These are phyloP conservation scores for Gelatoporia subvermispora DNA, from an alignment of 768 basidiomycete genomes.

Conservation along the genomic window DNA sequence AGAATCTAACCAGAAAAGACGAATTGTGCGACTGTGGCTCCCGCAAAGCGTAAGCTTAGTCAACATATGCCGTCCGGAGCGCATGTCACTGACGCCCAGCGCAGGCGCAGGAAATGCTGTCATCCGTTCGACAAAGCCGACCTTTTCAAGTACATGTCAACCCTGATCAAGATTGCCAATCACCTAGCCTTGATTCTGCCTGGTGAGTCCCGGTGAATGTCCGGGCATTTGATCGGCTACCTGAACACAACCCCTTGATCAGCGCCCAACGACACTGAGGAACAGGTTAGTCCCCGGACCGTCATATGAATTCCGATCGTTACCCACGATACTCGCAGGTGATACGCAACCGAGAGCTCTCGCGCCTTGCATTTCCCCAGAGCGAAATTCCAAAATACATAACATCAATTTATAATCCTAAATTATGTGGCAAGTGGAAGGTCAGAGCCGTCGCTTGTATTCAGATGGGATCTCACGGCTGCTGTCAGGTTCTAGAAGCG, in stretches of 20 bases:
- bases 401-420: slow-evolving; percentile 54
- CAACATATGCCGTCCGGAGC: not conserved
- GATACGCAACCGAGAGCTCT: slow-evolving; percentile 55
- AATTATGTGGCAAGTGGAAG: slow-evolving; percentile 82
- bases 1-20: slow-evolving; percentile 68
- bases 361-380: slow-evolving; percentile 60
- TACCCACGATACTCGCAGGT: slow-evolving; percentile 22
- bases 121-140: slow-evolving; percentile 40
- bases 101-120: slow-evolving; percentile 56
- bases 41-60: slow-evolving; percentile 37
- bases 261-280: slow-evolving; percentile 66
- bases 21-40: slow-evolving; percentile 72
- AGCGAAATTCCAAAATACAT: slow-evolving; percentile 53
- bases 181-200: slow-evolving; percentile 86
- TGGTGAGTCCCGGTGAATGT: slow-evolving; percentile 34
- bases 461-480: not conserved
- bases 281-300: slow-evolving; percentile 46
- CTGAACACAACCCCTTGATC: not conserved
- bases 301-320: not conserved
- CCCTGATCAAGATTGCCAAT: slow-evolving; percentile 86
- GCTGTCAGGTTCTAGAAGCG: slow-evolving; percentile 58
- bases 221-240: too few species aligned
- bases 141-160: slow-evolving; percentile 72
- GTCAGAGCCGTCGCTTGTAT: slow-evolving; percentile 35
- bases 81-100: slow-evolving; percentile 28